Evolutionary conservation across 805 yeast species (phyloP), one percentile per base, ranked within the genome.

Genomic region (Candida xiaguanensis): DNA sequence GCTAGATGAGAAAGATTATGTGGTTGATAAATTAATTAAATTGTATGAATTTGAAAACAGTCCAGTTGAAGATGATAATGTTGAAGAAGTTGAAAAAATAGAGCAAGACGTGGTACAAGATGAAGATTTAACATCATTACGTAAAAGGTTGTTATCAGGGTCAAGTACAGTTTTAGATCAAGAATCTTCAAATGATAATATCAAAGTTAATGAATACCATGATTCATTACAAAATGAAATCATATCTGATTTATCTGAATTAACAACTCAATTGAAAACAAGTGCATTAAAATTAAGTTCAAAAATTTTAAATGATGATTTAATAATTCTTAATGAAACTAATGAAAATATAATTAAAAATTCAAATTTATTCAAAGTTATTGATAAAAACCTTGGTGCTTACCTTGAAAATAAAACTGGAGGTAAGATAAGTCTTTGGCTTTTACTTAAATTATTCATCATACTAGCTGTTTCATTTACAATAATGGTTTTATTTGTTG

Each of bases 221-320:
- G 73, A 67, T 40, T 56, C 62, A 8, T 41, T 66, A 18, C 84
- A 78, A 52, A 72, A 72, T 26, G 73, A 72, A 27, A 57, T 78
- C 12, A 51, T 78, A 23, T 56, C 54, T 20, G 82, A 78, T 29
- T 59, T 78, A 35, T 52, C 71, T 3, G 69, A 62, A 14, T 65
- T 78, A 57, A 78, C 80, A 0, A 49, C 65, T 6, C 56, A 63
- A 6, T 65, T 78, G 45, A 75, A 72, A 44, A 53, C 57, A 18
- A 72, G 77, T 14, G 82, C 82, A 1, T 45, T 64, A 22, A 49
- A 52, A 5, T 65, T 67, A 14, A 75, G 65, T 46, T 54, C 51
- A 42, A 70, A 52, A 44, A 52, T 65, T 17, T 51, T 46, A 12
- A 49, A 49, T 15, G 70, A 60, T 25, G 74, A 68, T 44, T 49